Percentiles rank a stretch among this genome's conserved stretches.
phyloP scores from a whole-genome alignment of 2,329 filamentous ascomycete genomes.

The Plectosphaerella sp. region DNA sequence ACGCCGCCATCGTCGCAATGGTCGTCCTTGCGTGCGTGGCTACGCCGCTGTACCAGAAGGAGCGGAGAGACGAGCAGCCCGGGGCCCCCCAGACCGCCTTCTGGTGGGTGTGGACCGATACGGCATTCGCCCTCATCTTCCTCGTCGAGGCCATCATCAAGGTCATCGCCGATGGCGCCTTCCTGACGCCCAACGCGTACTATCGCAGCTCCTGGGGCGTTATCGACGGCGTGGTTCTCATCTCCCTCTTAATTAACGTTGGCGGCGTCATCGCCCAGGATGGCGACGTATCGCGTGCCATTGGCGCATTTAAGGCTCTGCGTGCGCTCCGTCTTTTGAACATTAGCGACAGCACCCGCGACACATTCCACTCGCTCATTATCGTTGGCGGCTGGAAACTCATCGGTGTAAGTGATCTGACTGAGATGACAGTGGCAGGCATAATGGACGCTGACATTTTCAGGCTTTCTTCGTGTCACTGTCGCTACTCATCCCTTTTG shows the following conservation, averaged over 20 bases:
- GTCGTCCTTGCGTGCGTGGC: conserved; percentile 93
- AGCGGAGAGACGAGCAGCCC: conserved; percentile 65
- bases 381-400: conserved; percentile 94
- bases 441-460: not conserved
- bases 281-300: conserved; percentile 79
- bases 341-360: conserved; percentile 89
- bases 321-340: conserved; percentile 88
- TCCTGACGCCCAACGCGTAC: conserved; percentile 97
- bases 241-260: conserved; percentile 95
- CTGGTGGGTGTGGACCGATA: conserved; percentile 94
- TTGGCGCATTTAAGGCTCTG: conserved; percentile 95
- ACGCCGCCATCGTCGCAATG: conserved; percentile 93
- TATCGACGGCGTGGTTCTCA: conserved; percentile 85
- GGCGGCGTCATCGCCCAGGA: conserved; percentile 76
- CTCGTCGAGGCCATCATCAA: conserved; percentile 85
- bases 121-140: conserved; percentile 85
- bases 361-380: conserved; percentile 96
- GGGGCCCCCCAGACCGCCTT: conserved; percentile 56
- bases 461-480: conserved; percentile 86
- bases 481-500: conserved; percentile 91
- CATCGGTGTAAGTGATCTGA: conserved; percentile 58
- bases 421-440: not conserved
- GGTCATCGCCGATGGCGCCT: conserved; percentile 88
- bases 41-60: conserved; percentile 88
- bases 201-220: conserved; percentile 95